Evolutionary conservation across 2,329 filamentous ascomycete species (phyloP).

Genomic region (Neonectria neomacrospora): DNA sequence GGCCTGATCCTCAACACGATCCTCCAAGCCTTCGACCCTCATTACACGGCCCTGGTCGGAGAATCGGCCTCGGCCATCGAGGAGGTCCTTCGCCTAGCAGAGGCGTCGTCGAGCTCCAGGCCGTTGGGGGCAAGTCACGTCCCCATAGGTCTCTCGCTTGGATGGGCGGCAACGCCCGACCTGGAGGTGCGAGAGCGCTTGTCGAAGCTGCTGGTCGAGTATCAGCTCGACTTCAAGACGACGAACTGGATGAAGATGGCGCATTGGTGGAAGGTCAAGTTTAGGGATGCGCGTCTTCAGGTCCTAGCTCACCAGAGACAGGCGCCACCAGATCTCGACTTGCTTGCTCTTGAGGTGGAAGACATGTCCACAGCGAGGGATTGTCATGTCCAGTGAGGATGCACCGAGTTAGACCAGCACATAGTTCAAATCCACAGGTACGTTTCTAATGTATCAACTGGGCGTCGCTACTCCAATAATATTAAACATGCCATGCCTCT

Average conservation of each 20-base stretch:
- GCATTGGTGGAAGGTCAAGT: slow-evolving; percentile 22
- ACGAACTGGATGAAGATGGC: slow-evolving; percentile 26
- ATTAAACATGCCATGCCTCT: background rate
- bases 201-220: slow-evolving; percentile 30
- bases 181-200: slow-evolving; percentile 14
- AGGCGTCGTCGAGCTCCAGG: slow-evolving; percentile 33
- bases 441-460: background rate
- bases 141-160: slow-evolving; percentile 41
- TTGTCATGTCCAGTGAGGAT: background rate
- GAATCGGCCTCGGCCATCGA: slow-evolving; percentile 34
- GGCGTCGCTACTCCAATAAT: background rate
- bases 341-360: background rate
- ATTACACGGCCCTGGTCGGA: slow-evolving; percentile 23
- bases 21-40: slow-evolving; percentile 34
- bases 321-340: background rate
- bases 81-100: slow-evolving; percentile 41
- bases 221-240: slow-evolving; percentile 33
- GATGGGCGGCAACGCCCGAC: slow-evolving; percentile 47
- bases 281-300: background rate
- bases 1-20: slow-evolving; percentile 41
- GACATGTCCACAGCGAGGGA: background rate
- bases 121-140: slow-evolving; percentile 46
- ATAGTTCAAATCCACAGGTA: background rate
- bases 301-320: background rate
- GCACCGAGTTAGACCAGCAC: background rate